Evolutionary conservation across 192 early-diverging fungal genomes (phyloP).

Genomic region (Paraglomus occultum): DNA sequence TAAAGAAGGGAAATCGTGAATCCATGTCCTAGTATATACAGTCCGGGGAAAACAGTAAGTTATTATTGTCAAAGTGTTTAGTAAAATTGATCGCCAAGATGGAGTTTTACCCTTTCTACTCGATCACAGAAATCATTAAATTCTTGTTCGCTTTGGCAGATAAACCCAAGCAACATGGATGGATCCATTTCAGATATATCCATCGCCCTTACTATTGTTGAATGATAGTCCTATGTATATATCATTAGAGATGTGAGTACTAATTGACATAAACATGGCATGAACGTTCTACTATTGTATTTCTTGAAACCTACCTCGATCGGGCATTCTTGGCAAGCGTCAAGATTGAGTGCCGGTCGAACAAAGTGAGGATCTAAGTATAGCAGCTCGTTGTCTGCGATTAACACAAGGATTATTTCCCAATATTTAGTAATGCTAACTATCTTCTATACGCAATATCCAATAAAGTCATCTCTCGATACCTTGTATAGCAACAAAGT

Average conservation of each 20-base stretch:
- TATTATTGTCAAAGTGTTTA: neutral
- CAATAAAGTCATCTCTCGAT: neutral
- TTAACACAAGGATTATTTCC: neutral
- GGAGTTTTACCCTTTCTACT: slow-evolving; percentile 25
- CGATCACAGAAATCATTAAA: slow-evolving; percentile 29
- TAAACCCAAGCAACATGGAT: slow-evolving; percentile 45
- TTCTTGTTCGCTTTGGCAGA: slow-evolving; percentile 35
- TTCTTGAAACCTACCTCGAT: slow-evolving; percentile 28
- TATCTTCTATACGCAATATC: neutral
- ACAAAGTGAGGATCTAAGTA: slow-evolving; percentile 45
- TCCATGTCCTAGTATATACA: slow-evolving; percentile 15
- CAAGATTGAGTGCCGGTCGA: slow-evolving; percentile 35
- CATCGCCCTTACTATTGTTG: slow-evolving; percentile 36
- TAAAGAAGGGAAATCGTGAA: slow-evolving; percentile 17
- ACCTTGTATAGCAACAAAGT: slow-evolving; percentile 46
- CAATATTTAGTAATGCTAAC: neutral
- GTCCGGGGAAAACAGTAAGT: neutral
- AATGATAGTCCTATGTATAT: slow-evolving; percentile 41
- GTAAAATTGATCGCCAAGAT: neutral
- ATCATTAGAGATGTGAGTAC: neutral
- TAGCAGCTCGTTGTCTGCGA: slow-evolving; percentile 37
- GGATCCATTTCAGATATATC: slow-evolving; percentile 43
- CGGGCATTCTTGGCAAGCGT: slow-evolving; percentile 29
- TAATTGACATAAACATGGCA: neutral
- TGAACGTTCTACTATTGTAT: neutral